Evolutionary conservation across 805 yeast species (phyloP).

Genomic region (Ogataea pini): DNA sequence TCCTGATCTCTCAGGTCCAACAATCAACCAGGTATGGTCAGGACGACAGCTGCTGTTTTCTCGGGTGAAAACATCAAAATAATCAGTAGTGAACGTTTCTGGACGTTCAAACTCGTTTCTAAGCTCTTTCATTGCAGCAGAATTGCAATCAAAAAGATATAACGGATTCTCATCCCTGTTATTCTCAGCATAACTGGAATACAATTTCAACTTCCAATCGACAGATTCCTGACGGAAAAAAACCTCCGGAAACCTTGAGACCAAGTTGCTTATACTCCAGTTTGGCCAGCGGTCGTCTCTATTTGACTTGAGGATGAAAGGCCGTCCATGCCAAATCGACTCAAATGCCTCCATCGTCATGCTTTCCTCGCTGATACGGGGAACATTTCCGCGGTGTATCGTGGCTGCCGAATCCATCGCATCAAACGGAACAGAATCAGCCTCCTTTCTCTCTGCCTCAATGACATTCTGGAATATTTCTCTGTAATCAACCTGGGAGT

Average conservation of each 20-base stretch:
- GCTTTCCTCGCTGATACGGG: constrained; percentile 47
- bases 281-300: constrained; percentile 51
- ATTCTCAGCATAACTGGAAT: constrained; percentile 55
- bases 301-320: constrained; percentile 48
- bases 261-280: constrained; percentile 58
- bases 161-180: constrained; percentile 84
- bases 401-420: constrained; percentile 16
- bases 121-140: constrained; percentile 62
- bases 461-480: constrained; percentile 50
- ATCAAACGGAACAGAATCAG: not conserved
- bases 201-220: constrained; percentile 68
- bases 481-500: constrained; percentile 67
- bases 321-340: constrained; percentile 47
- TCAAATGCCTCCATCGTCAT: constrained; percentile 48
- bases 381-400: constrained; percentile 34
- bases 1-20: constrained; percentile 81
- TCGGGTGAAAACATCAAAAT: constrained; percentile 48
- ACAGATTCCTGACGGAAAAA: constrained; percentile 84
- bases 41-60: constrained; percentile 59
- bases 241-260: constrained; percentile 55
- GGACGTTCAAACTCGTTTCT: constrained; percentile 58
- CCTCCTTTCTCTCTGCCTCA: constrained; percentile 41
- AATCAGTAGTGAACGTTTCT: constrained; percentile 54
- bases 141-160: constrained; percentile 80
- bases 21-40: constrained; percentile 88